Base-by-base conservation (phyloP, 1,139 yeast species). In the Citeromyces hawaiiensis region DNA sequence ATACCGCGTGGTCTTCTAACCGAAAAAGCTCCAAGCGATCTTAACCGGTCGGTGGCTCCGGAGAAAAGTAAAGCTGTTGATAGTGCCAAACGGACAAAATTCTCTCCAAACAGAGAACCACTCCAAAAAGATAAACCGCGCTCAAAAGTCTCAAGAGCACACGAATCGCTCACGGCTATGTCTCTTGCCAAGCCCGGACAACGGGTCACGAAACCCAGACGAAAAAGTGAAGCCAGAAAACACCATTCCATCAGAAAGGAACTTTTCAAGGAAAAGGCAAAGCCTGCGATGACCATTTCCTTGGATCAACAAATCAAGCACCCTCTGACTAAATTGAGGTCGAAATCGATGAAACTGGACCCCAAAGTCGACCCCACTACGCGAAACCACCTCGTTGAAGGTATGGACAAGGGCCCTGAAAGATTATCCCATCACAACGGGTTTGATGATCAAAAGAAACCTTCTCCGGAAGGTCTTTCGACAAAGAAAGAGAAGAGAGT, bases 281-380 rank as follows among this genome's bases (percentile, higher is more conserved):
- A 16, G 13, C 17, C 34, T n/a, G 34, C 34, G 13, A 16, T 30
- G 29, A 38, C 36, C 14, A 38, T 42, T 4, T 42, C 44, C 5
- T 30, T 42, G n/a, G 44, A 42, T 23, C 37, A 40, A 19, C 44
- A 42, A 16, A 37, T 42, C 27, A 39, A 31, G 31, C 35, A 38
- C 5, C 44, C 44, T 5, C 31, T 42, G 30, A 42, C 37, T n/a
- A 41, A 35, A 14, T 36, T 37, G 38, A 39, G 45, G 29, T 41
- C 41, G 18, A 41, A 43, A 19, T 41, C 45, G 4, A 30, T 43
- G 43, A 43, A 38, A 23, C 17, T 29, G 11, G 38, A 21, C 36
- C 14, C 18, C 2, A 36, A 38, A 18, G 35, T 7, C 4, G 34
- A 30, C 7, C 34, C 15, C 17, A 16, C 17, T 9, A 13, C 34